Conservation (phyloP, 2,329 filamentous ascomycete genomes). For the Beauveria pseudobassiana region DNA sequence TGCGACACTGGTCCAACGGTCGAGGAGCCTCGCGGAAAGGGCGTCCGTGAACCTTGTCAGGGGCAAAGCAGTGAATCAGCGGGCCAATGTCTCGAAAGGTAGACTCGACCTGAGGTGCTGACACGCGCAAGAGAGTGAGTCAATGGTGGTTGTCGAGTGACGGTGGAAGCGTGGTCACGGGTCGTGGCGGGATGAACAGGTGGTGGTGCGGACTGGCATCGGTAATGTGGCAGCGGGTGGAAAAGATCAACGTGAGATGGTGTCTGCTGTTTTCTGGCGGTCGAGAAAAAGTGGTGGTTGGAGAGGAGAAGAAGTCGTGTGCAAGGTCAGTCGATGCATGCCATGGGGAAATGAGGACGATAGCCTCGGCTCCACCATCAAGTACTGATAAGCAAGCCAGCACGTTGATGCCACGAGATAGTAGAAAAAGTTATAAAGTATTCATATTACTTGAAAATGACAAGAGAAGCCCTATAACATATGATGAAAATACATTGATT, state of each 20-base stretch:
- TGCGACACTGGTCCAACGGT: background rate
- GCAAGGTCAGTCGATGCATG: too few relatives aligned
- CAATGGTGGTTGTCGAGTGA: conserved; percentile 3
- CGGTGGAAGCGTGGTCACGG: background rate
- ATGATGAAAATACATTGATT: too few relatives aligned
- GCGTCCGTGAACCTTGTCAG: background rate
- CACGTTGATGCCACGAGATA: too few relatives aligned
- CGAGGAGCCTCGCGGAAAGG: background rate
- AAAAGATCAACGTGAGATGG: background rate
- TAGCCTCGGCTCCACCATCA: too few relatives aligned
- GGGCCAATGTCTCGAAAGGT: background rate
- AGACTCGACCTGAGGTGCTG: background rate
- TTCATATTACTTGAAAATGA: too few relatives aligned
- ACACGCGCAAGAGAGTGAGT: background rate
- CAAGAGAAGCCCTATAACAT: too few relatives aligned
- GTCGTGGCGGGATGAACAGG: background rate
- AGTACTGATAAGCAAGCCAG: too few relatives aligned
- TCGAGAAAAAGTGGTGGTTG: too few relatives aligned
- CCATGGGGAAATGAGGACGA: too few relatives aligned
- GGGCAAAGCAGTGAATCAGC: background rate
- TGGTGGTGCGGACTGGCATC: background rate
- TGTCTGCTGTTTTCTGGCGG: too few relatives aligned
- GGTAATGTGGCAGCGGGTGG: background rate
- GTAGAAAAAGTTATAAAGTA: too few relatives aligned
- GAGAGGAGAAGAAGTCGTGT: too few relatives aligned